Percentiles rank a stretch among this genome's conserved stretches.
Conservation (phyloP, 306 rosid species). For the Herpetospermum pedunculosum region DNA sequence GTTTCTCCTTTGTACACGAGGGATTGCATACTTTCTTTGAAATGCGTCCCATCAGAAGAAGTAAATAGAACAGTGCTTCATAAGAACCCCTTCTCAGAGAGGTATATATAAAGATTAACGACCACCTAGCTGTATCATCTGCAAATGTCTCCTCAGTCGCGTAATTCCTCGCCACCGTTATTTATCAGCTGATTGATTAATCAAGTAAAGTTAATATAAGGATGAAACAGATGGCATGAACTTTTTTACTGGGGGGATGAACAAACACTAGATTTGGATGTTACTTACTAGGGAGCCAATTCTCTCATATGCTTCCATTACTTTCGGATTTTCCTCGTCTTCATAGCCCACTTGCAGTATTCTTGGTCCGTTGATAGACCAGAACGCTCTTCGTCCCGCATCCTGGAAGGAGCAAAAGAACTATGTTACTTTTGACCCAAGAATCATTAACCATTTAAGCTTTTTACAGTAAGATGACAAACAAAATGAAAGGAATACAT, state of each 20-base stretch:
- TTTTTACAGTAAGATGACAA: neutral
- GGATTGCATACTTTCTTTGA: neutral
- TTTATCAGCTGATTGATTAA: constrained; percentile 51
- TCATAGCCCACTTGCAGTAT: constrained; percentile 82
- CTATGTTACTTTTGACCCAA: neutral
- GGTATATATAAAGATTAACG: neutral
- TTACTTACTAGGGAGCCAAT: constrained; percentile 80
- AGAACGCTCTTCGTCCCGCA: constrained; percentile 83
- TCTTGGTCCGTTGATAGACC: constrained; percentile 92
- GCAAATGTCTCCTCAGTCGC: neutral
- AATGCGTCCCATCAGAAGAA: neutral
- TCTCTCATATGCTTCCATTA: constrained; percentile 80
- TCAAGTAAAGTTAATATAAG: neutral
- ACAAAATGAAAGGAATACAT: neutral
- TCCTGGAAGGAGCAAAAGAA: constrained; percentile 31
- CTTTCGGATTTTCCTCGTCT: constrained; percentile 83
- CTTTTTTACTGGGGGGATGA: neutral
- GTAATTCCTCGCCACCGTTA: constrained; percentile 43
- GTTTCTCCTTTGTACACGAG: neutral
- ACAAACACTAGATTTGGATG: constrained; percentile 1
- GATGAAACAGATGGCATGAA: neutral
- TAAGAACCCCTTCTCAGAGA: neutral
- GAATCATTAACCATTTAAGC: neutral
- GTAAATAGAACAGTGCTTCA: neutral
- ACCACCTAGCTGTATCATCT: neutral